Evolutionary conservation across 169 alveolate genomes (phyloP).

Genomic region (Theileria annulata): DNA sequence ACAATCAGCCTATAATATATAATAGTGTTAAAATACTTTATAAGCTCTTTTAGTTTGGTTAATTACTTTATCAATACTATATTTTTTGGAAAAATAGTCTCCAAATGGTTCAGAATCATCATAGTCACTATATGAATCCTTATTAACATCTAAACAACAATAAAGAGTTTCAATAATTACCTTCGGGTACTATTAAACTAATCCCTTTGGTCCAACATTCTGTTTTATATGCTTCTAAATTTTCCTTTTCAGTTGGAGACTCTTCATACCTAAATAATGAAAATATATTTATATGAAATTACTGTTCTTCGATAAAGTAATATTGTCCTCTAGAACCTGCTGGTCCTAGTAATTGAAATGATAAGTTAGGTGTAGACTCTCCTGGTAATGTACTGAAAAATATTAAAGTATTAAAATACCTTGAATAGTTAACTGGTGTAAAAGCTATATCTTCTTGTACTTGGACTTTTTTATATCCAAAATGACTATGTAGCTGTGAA

Average conservation of each 20-base stretch:
- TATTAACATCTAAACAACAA: neutral
- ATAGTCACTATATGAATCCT: constrained; percentile 18
- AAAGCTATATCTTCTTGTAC: neutral
- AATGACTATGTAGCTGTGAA: neutral
- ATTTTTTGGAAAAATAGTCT: constrained; percentile 24
- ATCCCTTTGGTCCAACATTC: constrained; percentile 35
- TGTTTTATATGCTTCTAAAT: neutral
- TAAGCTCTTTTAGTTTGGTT: constrained; percentile 1
- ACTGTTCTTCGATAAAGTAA: neutral
- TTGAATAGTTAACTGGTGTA: neutral
- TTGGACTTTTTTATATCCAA: neutral
- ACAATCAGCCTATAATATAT: constrained; percentile 22
- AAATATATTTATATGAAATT: no score
- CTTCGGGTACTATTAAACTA: neutral
- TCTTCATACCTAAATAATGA: neutral
- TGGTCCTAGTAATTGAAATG: neutral
- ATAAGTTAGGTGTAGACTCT: neutral
- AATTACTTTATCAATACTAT: constrained; percentile 25
- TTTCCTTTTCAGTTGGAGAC: neutral
- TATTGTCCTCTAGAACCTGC: neutral
- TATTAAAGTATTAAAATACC: neutral
- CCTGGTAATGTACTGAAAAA: neutral
- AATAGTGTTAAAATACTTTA: neutral
- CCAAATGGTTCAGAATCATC: constrained; percentile 19
- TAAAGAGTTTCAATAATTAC: neutral